Evolutionary conservation across 2,329 filamentous ascomycete genomes (phyloP), one percentile per base, ranked within the genome.

Genomic region (Hirsutella rhossiliensis): DNA sequence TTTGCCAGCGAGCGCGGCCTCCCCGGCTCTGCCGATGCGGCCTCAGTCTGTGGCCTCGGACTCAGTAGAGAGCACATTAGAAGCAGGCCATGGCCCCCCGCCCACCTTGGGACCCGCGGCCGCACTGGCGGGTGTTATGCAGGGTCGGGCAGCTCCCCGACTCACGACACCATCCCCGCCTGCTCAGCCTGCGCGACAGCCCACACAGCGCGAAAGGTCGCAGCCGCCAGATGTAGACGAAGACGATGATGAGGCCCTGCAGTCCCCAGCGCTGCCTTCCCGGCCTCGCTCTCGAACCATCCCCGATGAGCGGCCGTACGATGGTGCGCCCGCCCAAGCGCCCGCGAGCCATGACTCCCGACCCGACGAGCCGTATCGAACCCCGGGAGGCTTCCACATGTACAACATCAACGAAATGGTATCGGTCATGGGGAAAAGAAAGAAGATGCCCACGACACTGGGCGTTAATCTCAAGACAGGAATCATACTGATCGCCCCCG

Each of bases 381-480:
- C 82, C 2, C 85, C 86, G 5, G 85, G 86, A 17, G 87, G 86
- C 2, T 97, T 89, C 58, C 89, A 94, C 58, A 73, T 97, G 62
- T 97, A 96, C 66, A 96, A 95, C 55, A 89, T 97, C 55, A 94
- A 89, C 59, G 90, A 97, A 65, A 95, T 95, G 84, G 79, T 95
- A 5, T 90, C 88, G n/a, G 80, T 92, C 38, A 89, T 95, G 79
- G 90, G 90, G 45, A 95, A 94, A 69, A 84, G 86, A 56, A 95
- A 95, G 71, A 97, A 97, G 68, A 92, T 96, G 86, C 88, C 90
- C 1, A 95, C 88, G n/a, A 95, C 87, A 0, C 65, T 97, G 32
- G 90, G 90, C n/a, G 83, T 97, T 57, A 96, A 97, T 59, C 72
- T 92, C 45, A 81, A 83, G 40, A 94, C 87, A 15, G 89, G 89